A percentile compares a stretch with the other conserved stretches of the same genome.
Evolutionary conservation across 179 eudicot genomes (phyloP).

Genomic region (Corrigiola litoralis): DNA sequence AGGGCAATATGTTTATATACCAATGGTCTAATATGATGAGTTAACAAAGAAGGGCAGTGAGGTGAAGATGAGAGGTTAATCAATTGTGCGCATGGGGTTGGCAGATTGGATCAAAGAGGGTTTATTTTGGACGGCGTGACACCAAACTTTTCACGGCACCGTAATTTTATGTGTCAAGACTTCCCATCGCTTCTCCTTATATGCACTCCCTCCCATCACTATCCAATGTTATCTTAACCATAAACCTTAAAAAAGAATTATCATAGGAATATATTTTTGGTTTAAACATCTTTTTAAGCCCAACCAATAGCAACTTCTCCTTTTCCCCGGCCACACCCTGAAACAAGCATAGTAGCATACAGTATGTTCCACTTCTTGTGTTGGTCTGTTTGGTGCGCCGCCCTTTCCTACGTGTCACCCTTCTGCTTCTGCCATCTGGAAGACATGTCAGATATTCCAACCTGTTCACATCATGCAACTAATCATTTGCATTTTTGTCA

Average conservation of each 20-base stretch:
- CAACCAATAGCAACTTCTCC: conserved; percentile 10
- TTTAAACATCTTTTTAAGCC: no score
- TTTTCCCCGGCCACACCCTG: conserved; percentile 5
- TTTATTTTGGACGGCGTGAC: conserved; percentile 64
- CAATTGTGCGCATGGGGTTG: conserved; percentile 72
- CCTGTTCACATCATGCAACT: conserved; percentile 42
- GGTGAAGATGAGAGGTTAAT: conserved; percentile 11
- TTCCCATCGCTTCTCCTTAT: background rate
- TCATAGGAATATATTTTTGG: no score
- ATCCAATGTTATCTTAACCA: conserved; percentile 12
- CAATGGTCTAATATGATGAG: background rate
- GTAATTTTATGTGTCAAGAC: conserved; percentile 33
- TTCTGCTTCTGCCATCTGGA: conserved; percentile 18
- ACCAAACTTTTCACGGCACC: conserved; percentile 51
- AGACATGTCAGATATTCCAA: conserved; percentile 30
- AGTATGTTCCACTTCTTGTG: background rate
- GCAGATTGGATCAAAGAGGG: conserved; percentile 29
- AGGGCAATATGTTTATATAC: conserved; percentile 2
- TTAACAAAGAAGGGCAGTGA: background rate
- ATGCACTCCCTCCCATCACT: conserved; percentile 1
- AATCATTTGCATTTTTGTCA: conserved; percentile 30
- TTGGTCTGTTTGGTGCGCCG: conserved; percentile 58
- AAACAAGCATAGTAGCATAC: no score
- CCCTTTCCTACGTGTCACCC: conserved; percentile 35
- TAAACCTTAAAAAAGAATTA: conserved; percentile 1